phyloP scores from a whole-genome alignment of 352 stramenopile species.

The Phytophthora foliorum region DNA sequence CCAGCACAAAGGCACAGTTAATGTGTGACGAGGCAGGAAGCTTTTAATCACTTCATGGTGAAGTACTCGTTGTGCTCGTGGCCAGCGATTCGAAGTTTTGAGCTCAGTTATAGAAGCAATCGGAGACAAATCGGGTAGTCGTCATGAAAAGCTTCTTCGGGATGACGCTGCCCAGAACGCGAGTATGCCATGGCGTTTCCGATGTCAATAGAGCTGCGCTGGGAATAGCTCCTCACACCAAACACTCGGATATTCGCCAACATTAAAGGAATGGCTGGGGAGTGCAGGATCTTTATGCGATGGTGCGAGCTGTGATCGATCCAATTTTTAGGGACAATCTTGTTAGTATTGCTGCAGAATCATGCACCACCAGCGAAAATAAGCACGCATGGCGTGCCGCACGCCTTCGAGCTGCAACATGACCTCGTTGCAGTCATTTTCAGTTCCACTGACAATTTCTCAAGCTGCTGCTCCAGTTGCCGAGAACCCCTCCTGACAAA shows the following conservation, averaged over 20 bases:
- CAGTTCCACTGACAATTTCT: slow-evolving; percentile 14
- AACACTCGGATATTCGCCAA: background rate
- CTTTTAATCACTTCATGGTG: no score
- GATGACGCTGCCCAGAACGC: slow-evolving; percentile 5
- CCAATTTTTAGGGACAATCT: slow-evolving; percentile 9
- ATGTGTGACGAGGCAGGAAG: no score
- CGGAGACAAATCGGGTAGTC: no score
- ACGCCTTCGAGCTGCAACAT: background rate
- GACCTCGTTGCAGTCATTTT: slow-evolving; percentile 10
- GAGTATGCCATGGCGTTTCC: slow-evolving; percentile 23
- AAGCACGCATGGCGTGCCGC: background rate
- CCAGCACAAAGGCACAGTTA: no score
- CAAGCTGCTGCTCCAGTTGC: background rate
- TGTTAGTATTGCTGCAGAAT: slow-evolving; percentile 15
- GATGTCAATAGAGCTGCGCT: background rate
- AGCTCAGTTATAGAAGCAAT: no score
- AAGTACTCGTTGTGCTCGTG: no score
- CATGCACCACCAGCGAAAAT: slow-evolving; percentile 16
- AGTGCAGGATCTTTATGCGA: slow-evolving; percentile 9
- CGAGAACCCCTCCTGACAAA: background rate
- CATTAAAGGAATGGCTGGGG: slow-evolving; percentile 4
- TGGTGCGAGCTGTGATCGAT: background rate
- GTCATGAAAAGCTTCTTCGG: background rate
- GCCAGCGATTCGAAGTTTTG: no score
- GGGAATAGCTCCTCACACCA: slow-evolving; percentile 1